phyloP scores from a whole-genome alignment of 2,329 filamentous ascomycete species.

The Botrytis sinoallii region DNA sequence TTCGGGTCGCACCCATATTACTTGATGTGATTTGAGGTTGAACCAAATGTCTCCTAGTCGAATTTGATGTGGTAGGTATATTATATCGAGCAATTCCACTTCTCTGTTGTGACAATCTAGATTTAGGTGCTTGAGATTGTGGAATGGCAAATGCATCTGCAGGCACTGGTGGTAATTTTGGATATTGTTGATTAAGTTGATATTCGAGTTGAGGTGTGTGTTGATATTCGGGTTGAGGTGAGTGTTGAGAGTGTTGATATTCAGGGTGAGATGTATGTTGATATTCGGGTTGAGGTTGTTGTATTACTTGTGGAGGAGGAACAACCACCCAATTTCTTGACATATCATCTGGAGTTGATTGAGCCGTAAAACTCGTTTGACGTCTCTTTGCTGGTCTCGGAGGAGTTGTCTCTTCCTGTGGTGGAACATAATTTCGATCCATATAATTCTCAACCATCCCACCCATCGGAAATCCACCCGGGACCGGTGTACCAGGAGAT shows the following conservation, averaged over 20 bases:
- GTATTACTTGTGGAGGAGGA: conserved; percentile 17
- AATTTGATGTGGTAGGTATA: conserved; percentile 28
- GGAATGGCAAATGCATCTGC: conserved; percentile 18
- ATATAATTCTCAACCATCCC: conserved; percentile 38
- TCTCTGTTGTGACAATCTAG: conserved; percentile 19
- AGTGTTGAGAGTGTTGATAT: background rate
- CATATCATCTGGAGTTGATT: conserved; percentile 50
- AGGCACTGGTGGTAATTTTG: conserved; percentile 18
- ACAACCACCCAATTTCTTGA: conserved; percentile 72
- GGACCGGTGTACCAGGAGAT: conserved; percentile 9
- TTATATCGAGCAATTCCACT: conserved; percentile 28
- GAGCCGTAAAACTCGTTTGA: conserved; percentile 42
- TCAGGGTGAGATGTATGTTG: background rate
- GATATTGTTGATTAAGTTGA: background rate
- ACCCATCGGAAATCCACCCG: background rate
- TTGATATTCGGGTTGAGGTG: background rate
- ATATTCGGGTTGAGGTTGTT: background rate
- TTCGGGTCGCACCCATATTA: background rate
- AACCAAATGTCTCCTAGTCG: background rate
- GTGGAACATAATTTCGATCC: conserved; percentile 34
- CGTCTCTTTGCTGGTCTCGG: conserved; percentile 47
- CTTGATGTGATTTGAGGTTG: background rate
- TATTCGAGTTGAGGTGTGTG: background rate
- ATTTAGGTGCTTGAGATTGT: background rate
- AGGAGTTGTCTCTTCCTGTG: conserved; percentile 38